Conservation (phyloP, 192 early-diverging fungal genomes). For the Backusella tarrabulga region DNA sequence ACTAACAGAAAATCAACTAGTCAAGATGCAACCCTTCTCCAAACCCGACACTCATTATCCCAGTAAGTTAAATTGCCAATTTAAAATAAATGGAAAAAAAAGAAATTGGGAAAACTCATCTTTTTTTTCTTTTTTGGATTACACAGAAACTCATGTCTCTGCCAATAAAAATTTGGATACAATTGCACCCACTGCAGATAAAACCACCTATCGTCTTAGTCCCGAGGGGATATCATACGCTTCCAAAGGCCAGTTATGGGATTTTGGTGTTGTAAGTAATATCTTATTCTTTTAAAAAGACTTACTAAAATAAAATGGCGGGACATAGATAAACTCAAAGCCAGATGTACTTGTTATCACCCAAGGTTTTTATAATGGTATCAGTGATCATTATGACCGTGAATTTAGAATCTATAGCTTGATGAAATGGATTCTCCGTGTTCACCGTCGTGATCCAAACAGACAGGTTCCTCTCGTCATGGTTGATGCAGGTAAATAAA, state of each 20-base stretch:
- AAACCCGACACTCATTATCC: slow-evolving; percentile 18
- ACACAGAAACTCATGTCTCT: slow-evolving; percentile 1
- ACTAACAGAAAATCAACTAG: not conserved
- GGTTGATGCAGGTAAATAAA: slow-evolving; percentile 34
- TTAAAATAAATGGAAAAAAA: not conserved
- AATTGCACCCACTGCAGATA: slow-evolving; percentile 25
- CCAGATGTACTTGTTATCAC: slow-evolving; percentile 36
- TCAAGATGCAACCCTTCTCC: slow-evolving; percentile 4
- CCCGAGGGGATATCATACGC: slow-evolving; percentile 9
- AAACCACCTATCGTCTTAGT: slow-evolving; percentile 27
- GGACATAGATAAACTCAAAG: slow-evolving; percentile 30
- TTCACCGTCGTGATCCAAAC: slow-evolving; percentile 30
- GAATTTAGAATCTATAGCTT: slow-evolving; percentile 33
- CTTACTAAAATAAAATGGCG: not conserved
- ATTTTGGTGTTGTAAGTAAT: slow-evolving; percentile 38
- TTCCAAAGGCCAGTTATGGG: slow-evolving; percentile 17
- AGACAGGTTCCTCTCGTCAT: slow-evolving; percentile 29
- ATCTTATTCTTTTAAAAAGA: not conserved
- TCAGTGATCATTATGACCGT: slow-evolving; percentile 31
- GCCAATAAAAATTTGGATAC: slow-evolving; percentile 6
- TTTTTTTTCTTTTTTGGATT: not conserved
- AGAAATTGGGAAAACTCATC: not conserved
- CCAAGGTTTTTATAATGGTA: slow-evolving; percentile 14
- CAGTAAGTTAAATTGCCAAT: slow-evolving; percentile 6
- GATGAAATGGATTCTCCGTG: slow-evolving; percentile 41